phyloP scores from a whole-genome alignment of 2,329 filamentous ascomycete genomes.

The Botrytis tulipae region DNA sequence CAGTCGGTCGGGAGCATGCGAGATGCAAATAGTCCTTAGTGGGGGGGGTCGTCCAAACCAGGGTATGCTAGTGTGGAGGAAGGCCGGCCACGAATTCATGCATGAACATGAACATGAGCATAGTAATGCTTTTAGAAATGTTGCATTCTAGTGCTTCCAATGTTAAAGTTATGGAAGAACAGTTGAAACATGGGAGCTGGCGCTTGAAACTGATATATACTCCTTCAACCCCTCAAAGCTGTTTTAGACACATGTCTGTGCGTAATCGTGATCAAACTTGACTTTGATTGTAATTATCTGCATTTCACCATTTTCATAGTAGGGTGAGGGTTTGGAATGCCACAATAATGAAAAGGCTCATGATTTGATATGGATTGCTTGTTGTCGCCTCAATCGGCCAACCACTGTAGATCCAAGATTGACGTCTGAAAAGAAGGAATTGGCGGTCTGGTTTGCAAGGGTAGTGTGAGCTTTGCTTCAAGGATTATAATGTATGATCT shows the following conservation, averaged over 20 bases:
- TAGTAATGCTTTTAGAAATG: slow-evolving; percentile 29
- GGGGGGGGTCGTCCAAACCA: slow-evolving; percentile 33
- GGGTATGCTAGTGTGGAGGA: slow-evolving; percentile 35
- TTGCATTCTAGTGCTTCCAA: slow-evolving; percentile 26
- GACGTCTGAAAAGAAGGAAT: slow-evolving; percentile 33
- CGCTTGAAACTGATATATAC: slow-evolving; percentile 39
- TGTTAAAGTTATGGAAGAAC: slow-evolving; percentile 28
- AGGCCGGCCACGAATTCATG: slow-evolving; percentile 39
- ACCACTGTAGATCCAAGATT: slow-evolving; percentile 19
- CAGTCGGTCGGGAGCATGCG: slow-evolving; percentile 39
- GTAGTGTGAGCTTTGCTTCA: slow-evolving; percentile 19
- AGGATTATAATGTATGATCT: slow-evolving; percentile 33
- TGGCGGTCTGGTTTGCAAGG: slow-evolving; percentile 39
- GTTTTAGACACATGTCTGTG: slow-evolving; percentile 39
- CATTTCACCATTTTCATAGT: neutral
- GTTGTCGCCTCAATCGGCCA: slow-evolving; percentile 7
- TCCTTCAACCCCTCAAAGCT: slow-evolving; percentile 35
- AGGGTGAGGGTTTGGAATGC: neutral
- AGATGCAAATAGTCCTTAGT: slow-evolving; percentile 37
- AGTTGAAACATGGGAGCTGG: slow-evolving; percentile 37
- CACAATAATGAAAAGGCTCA: neutral
- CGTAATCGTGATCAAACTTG: slow-evolving; percentile 31
- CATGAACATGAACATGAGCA: slow-evolving; percentile 38
- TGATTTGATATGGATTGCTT: slow-evolving; percentile 6
- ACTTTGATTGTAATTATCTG: slow-evolving; percentile 24